Percentiles rank a stretch among this genome's conserved stretches.
These are phyloP conservation scores for Debaryomycetaceae sp. DNA, from an alignment of 1,139 yeast species.

Conservation along the genomic window DNA sequence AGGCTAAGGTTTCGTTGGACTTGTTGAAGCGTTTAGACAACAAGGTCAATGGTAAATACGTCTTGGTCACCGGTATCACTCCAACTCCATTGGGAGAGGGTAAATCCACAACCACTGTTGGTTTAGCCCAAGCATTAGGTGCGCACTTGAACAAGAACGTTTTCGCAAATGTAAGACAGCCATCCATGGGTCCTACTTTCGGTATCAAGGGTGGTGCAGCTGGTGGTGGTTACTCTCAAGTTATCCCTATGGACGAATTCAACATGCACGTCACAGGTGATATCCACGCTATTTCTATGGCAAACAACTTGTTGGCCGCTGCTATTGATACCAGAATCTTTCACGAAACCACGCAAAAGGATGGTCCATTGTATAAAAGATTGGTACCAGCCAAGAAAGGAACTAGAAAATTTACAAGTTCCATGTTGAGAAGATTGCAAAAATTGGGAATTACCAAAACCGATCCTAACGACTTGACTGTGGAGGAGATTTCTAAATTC, in stretches of 20 bases:
- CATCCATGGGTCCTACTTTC: conserved; percentile 98
- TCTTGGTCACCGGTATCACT: conserved; percentile 94
- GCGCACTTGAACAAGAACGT: conserved; percentile 86
- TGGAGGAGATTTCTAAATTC: conserved; percentile 71
- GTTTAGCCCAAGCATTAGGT: conserved; percentile 93
- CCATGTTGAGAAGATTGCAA: conserved; percentile 73
- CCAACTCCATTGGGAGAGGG: conserved; percentile 99
- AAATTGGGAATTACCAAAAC: conserved; percentile 81
- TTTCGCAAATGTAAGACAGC: conserved; percentile 96
- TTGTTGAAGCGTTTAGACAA: conserved; percentile 68
- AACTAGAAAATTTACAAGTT: conserved; percentile 67
- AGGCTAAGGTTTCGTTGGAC: conserved; percentile 83
- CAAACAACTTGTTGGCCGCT: conserved; percentile 93
- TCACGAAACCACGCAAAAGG: conserved; percentile 93
- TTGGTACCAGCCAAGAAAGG: conserved; percentile 88
- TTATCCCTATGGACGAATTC: conserved; percentile 98
- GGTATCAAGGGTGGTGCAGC: conserved; percentile 99
- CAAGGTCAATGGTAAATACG: conserved; percentile 80
- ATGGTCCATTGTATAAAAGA: conserved; percentile 80
- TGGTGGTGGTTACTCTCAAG: conserved; percentile 98
- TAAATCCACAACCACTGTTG: conserved; percentile 95
- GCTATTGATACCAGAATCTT: conserved; percentile 97
- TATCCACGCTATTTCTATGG: conserved; percentile 95
- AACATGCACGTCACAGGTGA: conserved; percentile 98
- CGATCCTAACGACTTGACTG: conserved; percentile 77